Evolutionary conservation across 2,329 filamentous ascomycete species (phyloP).

Genomic region (Geosmithia flava): DNA sequence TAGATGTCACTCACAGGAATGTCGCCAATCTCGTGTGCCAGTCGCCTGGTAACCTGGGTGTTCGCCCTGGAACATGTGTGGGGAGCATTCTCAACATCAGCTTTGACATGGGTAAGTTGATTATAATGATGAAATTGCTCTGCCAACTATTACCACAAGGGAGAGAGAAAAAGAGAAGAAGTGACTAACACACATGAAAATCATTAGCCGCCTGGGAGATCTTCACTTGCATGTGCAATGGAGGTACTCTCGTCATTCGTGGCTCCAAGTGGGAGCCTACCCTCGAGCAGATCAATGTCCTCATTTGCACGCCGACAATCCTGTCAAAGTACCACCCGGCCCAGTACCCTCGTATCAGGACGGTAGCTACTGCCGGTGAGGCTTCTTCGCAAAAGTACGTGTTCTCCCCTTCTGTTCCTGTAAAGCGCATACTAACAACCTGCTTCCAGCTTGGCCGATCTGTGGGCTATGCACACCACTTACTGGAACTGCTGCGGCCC

Average conservation of each 20-base stretch:
- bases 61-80: constrained; percentile 27
- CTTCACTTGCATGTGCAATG: constrained; percentile 32
- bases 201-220: constrained; percentile 37
- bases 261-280: constrained; percentile 23
- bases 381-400: constrained; percentile 12
- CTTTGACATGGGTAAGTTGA: constrained; percentile 36
- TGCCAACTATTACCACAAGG: not conserved
- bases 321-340: constrained; percentile 24
- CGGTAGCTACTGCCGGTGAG: constrained; percentile 6
- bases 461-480: constrained; percentile 4
- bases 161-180: not conserved
- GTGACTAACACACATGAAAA: not conserved
- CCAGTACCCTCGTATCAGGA: constrained; percentile 17
- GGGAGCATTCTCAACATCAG: constrained; percentile 35
- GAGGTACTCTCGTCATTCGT: constrained; percentile 31
- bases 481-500: constrained; percentile 8
- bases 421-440: not conserved
- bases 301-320: constrained; percentile 34
- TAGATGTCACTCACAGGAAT: constrained; percentile 5
- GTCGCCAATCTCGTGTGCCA: constrained; percentile 11
- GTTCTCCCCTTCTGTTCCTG: not conserved
- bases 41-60: constrained; percentile 27
- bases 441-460: constrained; percentile 2
- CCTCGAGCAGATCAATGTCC: constrained; percentile 13
- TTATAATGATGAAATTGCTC: not conserved